A percentile compares a stretch with the other conserved stretches of the same genome.
Evolutionary conservation across 2,329 filamentous ascomycete genomes (phyloP).

Genomic region (Seiridium cupressi): DNA sequence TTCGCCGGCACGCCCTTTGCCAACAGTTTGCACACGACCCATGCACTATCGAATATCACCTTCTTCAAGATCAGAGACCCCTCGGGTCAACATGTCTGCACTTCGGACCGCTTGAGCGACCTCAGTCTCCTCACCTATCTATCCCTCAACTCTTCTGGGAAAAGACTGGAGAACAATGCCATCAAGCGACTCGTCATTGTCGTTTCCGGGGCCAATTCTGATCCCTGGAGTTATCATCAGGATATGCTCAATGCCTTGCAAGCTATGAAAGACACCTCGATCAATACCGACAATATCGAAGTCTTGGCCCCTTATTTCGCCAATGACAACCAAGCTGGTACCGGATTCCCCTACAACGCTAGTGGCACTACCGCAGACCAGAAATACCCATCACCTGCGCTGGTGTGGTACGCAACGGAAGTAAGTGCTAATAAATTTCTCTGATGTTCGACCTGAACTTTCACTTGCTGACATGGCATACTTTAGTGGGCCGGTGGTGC

Average conservation of each 20-base stretch:
- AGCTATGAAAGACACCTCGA: neutral
- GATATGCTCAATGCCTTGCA: constrained; percentile 8
- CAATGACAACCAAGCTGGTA: constrained; percentile 6
- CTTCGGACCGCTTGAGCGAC: neutral
- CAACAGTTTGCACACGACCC: neutral
- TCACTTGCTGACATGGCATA: neutral
- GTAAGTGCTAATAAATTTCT: neutral
- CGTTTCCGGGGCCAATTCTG: neutral
- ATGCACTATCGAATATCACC: constrained; percentile 1
- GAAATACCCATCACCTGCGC: constrained; percentile 9
- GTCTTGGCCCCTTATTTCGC: constrained; percentile 7
- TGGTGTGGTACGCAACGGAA: constrained; percentile 6
- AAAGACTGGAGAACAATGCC: neutral
- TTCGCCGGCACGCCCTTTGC: constrained; percentile 4
- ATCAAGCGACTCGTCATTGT: constrained; percentile 5
- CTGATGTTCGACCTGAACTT: neutral
- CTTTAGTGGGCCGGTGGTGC: constrained; percentile 4
- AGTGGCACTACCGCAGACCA: constrained; percentile 2
- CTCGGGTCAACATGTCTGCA: constrained; percentile 6
- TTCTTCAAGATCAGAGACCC: constrained; percentile 9
- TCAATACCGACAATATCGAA: constrained; percentile 1
- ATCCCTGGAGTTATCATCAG: constrained; percentile 5
- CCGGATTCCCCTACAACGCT: constrained; percentile 7
- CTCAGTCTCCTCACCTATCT: constrained; percentile 6
- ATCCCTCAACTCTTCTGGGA: neutral